Evolutionary conservation across 164 flowering plant genomes (phyloP), one percentile per base, ranked within the genome.

Genomic region (Platanus orientalis): DNA sequence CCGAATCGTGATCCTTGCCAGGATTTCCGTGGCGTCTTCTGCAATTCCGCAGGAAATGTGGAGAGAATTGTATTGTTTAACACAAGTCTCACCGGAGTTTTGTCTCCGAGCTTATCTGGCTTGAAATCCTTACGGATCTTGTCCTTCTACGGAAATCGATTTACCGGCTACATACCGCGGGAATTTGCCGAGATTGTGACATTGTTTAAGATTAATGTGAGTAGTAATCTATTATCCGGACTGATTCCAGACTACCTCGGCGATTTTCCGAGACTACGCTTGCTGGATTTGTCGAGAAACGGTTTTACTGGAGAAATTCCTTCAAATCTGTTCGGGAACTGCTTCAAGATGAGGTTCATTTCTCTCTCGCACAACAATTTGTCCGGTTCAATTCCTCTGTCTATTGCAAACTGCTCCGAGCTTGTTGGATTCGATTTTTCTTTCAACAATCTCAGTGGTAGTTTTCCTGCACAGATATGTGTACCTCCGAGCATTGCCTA

Each of bases 351-450:
- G 27, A 87, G 71, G 78, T 94, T 77, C 67, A 70, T 94, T 61
- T 84, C 98, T 28, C 73, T 94, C 7, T 81, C 93, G 10, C 85
- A 75, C 36, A 94, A 94, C 58, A 75, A 45, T 61, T 85, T 94
- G 51, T 71, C 83, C 3, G 96, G 97, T 63, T 24, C 76, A 7
- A 73, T 94, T 47, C 97, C 98, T 42, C 56, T 9, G 4, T 75
- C 91, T 1, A 63, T 94, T 40, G 71, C 54, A 11, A 94, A 89
- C 25, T 95, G 96, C 65, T 58, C 65, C 21, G 74, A 74, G 52
- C 86, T 92, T 45, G 67, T 66, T 49, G 96, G 97, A 5, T 79
- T 95, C 29, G 96, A 89, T 78, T 80, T 88, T 60, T 84, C 96
- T 29, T 83, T 67, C 73, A 95, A 95, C 62, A 75, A 76, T 51